Evolutionary conservation across 257 asterid species (phyloP).

Genomic region (Osmanthus fragrans): DNA sequence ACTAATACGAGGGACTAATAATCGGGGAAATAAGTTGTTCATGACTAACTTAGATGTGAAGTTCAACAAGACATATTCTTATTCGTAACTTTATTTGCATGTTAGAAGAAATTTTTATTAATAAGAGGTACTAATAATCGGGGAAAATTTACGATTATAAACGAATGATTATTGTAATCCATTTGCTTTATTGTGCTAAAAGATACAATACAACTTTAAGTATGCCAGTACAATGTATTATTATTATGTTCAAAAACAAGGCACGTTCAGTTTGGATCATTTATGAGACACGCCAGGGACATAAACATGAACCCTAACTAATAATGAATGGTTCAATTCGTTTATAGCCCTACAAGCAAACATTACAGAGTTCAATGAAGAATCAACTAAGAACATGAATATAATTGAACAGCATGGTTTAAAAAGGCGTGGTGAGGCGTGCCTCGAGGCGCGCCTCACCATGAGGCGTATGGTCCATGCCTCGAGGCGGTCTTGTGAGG

Average conservation of each 20-base stretch:
- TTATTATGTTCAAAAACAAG: background rate
- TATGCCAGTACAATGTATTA: background rate
- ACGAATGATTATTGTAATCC: background rate
- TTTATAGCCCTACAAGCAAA: background rate
- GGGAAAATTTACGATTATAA: background rate
- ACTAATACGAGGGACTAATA: too few species aligned
- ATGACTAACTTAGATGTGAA: background rate
- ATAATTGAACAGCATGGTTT: too few species aligned
- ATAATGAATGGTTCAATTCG: background rate
- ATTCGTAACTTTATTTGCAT: background rate
- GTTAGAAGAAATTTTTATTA: background rate
- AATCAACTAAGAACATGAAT: background rate
- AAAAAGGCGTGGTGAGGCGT: too few species aligned
- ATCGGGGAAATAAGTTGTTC: background rate
- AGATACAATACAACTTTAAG: background rate
- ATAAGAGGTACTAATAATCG: background rate
- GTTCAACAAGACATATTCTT: background rate
- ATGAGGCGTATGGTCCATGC: too few species aligned
- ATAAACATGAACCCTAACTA: background rate
- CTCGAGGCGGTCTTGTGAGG: too few species aligned
- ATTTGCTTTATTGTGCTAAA: background rate
- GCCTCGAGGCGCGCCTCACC: too few species aligned
- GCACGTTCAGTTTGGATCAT: background rate
- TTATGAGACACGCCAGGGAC: background rate
- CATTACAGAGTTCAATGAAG: background rate